phyloP scores from a whole-genome alignment of 2,329 filamentous ascomycete species.

The Cadophora luteo-olivacea region DNA sequence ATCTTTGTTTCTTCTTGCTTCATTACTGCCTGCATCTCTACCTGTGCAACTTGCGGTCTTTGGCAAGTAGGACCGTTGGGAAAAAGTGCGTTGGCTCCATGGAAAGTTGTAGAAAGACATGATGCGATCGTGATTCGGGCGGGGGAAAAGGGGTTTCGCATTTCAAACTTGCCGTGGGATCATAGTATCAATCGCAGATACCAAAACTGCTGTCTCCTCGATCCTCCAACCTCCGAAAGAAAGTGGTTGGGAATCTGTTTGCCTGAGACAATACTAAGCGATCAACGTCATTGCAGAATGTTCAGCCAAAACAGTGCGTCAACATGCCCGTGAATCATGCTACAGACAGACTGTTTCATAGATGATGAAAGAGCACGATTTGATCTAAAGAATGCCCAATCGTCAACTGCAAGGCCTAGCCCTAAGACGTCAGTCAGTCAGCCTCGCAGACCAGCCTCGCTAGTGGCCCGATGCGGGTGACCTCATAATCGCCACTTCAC shows the following conservation, averaged over 20 bases:
- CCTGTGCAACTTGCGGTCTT: no score
- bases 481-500: conserved; percentile 26
- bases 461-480: conserved; percentile 18
- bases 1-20: no score
- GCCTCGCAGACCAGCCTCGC: conserved; percentile 20
- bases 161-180: no score
- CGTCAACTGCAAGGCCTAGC: not conserved
- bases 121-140: no score
- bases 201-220: no score
- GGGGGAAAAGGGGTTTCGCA: no score
- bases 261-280: not conserved
- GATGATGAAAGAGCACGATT: not conserved
- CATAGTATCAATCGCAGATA: no score
- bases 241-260: not conserved
- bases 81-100: no score
- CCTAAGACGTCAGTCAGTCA: conserved; percentile 7
- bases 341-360: not conserved
- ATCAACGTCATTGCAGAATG: not conserved
- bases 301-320: not conserved
- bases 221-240: no score
- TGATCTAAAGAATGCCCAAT: not conserved
- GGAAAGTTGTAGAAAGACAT: no score
- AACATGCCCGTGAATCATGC: not conserved
- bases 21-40: no score
- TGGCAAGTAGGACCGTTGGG: no score